Evolutionary conservation across 495 filamentous ascomycete species (phyloP), one percentile per base, ranked within the genome.

Genomic region (Aspergillus baeticus): DNA sequence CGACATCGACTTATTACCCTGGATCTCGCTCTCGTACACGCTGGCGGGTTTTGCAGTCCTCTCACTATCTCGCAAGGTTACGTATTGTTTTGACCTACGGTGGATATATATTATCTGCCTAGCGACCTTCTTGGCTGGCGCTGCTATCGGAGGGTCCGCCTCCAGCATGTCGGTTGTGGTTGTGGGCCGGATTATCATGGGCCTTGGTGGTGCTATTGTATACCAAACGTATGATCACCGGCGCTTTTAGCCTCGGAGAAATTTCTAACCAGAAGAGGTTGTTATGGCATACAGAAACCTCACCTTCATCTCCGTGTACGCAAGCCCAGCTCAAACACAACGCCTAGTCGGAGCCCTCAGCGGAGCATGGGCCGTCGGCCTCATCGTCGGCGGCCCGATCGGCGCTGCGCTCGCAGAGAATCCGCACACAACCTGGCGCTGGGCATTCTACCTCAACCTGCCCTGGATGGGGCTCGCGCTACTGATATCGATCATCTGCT

Each of bases 361-460:
- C 11, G 33, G 61, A 3, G 38, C 44, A 20, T 84, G 75, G 73
- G 80, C 74, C 35, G 15, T 75, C 13, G 79, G 80, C 10, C 56
- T 54, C 5, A 72, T 82, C 8, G 59, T 82, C 11, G 59, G 59
- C 0, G 84, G 83, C 3, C 83, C 82, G 15, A 63, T 85, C 17
- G 67, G 84, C 23, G 80, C 83, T 2, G 83, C 81, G 31, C 73
- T 76, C 0, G 86, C 87, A 58, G 71, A 77, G 14, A 71, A 76
- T 51, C 66, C 60, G 17, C 42, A 43, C 14, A 73, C 75, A 26
- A 78, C 73, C 2, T 84, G 78, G 80, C 55, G 82, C 29, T 84
- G 80, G 83, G 81, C 80, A 33, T 88, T 88, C 63, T 89, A 85
- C 66, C 77, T 88, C 60, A 89, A 87, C 62, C 69, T 87, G 14